Conservation (phyloP, 371 early-diverging fungal genomes). For the Zancudomyces culisetae region DNA sequence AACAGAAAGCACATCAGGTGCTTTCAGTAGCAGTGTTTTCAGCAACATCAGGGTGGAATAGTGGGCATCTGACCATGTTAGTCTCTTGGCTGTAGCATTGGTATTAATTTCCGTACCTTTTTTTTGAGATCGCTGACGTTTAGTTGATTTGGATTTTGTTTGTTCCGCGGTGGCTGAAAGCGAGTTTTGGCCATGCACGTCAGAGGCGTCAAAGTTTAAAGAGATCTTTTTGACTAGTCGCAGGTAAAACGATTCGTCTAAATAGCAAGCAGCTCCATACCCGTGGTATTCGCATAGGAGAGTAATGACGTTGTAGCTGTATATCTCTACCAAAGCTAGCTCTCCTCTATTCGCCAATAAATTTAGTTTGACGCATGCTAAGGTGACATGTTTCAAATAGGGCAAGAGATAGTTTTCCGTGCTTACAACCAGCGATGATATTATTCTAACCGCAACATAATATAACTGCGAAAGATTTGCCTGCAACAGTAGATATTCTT, state of each 20-base stretch:
- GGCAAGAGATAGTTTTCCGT: not conserved
- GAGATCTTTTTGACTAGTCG: no score
- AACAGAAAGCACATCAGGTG: not conserved
- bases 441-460: not conserved
- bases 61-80: not conserved
- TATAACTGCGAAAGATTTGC: not conserved
- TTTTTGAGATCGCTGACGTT: not conserved
- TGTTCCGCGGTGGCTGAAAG: no score
- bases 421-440: not conserved
- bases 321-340: not conserved
- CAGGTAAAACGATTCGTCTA: not conserved
- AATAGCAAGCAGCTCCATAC: not conserved
- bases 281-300: not conserved
- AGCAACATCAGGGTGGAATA: not conserved
- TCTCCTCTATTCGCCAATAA: not conserved
- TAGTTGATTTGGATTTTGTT: no score
- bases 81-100: not conserved
- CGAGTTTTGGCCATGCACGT: no score
- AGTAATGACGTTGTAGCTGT: not conserved
- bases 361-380: not conserved
- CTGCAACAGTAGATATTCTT: constrained; percentile 1
- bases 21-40: not conserved
- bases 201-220: no score
- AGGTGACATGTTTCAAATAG: not conserved
- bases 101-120: not conserved